phyloP scores from a whole-genome alignment of 2,329 filamentous ascomycete genomes.

The Aspergillus ochraceus region DNA sequence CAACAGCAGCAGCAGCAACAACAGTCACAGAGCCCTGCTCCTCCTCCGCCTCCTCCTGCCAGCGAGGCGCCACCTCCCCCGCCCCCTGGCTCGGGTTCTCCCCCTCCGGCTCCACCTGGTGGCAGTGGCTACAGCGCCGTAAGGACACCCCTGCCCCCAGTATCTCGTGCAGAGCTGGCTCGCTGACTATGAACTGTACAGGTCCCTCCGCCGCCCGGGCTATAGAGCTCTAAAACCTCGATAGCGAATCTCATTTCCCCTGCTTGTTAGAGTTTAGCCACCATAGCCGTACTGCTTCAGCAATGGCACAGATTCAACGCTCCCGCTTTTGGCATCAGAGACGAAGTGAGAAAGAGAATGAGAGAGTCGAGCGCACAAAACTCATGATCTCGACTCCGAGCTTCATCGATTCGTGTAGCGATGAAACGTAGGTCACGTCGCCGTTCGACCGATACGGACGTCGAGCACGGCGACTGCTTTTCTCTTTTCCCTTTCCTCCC shows the following conservation, averaged over 20 bases:
- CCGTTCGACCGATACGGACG: not conserved
- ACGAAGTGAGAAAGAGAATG: too few relatives aligned
- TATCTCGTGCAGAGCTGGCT: not conserved
- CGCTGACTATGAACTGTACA: constrained; percentile 4
- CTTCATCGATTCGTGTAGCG: too few relatives aligned
- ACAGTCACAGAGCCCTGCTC: constrained; percentile 43
- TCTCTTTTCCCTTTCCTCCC: too few relatives aligned
- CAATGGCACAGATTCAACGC: too few relatives aligned
- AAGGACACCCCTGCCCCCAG: constrained; percentile 31
- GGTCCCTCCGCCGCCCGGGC: constrained; percentile 22
- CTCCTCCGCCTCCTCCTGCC: constrained; percentile 59
- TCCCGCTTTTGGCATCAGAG: too few relatives aligned
- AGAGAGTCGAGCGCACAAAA: too few relatives aligned
- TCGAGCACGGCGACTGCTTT: not conserved
- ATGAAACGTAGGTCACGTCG: too few relatives aligned
- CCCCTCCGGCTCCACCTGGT: constrained; percentile 60
- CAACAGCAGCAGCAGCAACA: constrained; percentile 45
- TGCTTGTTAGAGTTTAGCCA: not conserved
- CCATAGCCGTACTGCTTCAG: too few relatives aligned
- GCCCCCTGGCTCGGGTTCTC: constrained; percentile 60
- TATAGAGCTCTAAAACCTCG: constrained; percentile 8
- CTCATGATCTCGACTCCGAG: too few relatives aligned
- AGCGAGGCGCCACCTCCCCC: constrained; percentile 59
- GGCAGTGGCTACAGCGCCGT: constrained; percentile 62
- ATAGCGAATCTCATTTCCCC: not conserved